phyloP scores from a whole-genome alignment of 768 basidiomycete species.

The Leucocoprinus leucothites region DNA sequence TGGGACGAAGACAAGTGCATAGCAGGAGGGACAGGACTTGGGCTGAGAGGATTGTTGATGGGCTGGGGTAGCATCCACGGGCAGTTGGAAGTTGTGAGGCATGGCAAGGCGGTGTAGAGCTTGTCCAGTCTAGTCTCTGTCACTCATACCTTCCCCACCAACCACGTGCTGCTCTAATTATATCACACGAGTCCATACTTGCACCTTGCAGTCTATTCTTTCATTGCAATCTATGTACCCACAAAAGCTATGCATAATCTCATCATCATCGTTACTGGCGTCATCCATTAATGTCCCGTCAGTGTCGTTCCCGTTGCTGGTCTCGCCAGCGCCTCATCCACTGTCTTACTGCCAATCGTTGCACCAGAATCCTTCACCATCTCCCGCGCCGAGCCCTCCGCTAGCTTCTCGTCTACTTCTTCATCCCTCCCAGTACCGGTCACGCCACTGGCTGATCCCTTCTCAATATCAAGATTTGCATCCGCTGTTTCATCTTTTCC shows the following conservation, averaged over 20 bases:
- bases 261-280: no score
- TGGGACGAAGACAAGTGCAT: slow-evolving; percentile 6
- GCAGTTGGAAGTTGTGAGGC: slow-evolving; percentile 37
- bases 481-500: slow-evolving; percentile 12
- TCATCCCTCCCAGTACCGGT: background rate
- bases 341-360: background rate
- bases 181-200: background rate
- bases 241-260: no score
- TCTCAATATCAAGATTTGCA: slow-evolving; percentile 19
- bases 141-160: slow-evolving; percentile 5
- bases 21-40: slow-evolving; percentile 8
- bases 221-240: no score
- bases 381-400: background rate
- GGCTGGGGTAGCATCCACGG: background rate
- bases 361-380: background rate
- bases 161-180: slow-evolving; percentile 8
- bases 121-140: background rate
- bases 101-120: slow-evolving; percentile 29
- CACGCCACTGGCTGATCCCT: no score
- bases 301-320: slow-evolving; percentile 7
- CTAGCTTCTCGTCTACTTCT: background rate
- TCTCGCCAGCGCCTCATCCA: slow-evolving; percentile 3
- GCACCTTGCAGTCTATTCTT: no score
- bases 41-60: slow-evolving; percentile 3
- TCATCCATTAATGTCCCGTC: background rate